phyloP scores from a whole-genome alignment of 225 moss, liverwort and hornwort genomes.

The Polytrichum formosum region DNA sequence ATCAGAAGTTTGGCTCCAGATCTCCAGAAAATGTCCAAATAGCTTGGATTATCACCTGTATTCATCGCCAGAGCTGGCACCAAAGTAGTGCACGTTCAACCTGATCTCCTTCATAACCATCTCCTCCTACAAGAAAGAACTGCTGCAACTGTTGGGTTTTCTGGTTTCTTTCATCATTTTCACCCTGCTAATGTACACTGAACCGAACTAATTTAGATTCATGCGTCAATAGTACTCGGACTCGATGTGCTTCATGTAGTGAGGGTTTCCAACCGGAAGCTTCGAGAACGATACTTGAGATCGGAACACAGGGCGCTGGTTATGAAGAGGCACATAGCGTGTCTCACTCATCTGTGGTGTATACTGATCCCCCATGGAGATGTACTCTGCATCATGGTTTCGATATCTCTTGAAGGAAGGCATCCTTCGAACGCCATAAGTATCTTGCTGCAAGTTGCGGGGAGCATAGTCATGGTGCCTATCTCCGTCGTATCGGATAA shows the following conservation, averaged over 20 bases:
- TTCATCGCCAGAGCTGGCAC: no score
- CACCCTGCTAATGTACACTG: no score
- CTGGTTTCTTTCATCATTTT: no score
- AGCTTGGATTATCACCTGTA: no score
- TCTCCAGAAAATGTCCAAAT: no score
- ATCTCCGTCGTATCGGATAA: background rate
- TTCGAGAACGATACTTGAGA: conserved; percentile 50
- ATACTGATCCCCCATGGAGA: conserved; percentile 27
- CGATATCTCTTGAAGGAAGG: conserved; percentile 43
- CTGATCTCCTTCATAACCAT: no score
- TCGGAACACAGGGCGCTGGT: conserved; percentile 14
- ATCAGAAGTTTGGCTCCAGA: no score
- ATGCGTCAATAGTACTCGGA: background rate
- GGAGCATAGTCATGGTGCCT: conserved; percentile 18
- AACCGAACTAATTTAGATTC: no score
- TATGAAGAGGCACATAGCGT: conserved; percentile 5
- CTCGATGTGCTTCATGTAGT: conserved; percentile 13
- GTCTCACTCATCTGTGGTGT: conserved; percentile 17
- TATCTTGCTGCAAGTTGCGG: conserved; percentile 21
- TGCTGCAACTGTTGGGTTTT: no score
- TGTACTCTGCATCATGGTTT: conserved; percentile 43
- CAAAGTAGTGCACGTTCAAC: no score
- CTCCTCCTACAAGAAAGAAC: no score
- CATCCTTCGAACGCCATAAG: conserved; percentile 38
- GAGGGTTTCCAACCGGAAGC: conserved; percentile 28